A percentile compares a stretch with the other conserved stretches of the same genome.
These are phyloP conservation scores for Lycium barbarum DNA, from an alignment of 257 asterid species.

Conservation along the genomic window DNA sequence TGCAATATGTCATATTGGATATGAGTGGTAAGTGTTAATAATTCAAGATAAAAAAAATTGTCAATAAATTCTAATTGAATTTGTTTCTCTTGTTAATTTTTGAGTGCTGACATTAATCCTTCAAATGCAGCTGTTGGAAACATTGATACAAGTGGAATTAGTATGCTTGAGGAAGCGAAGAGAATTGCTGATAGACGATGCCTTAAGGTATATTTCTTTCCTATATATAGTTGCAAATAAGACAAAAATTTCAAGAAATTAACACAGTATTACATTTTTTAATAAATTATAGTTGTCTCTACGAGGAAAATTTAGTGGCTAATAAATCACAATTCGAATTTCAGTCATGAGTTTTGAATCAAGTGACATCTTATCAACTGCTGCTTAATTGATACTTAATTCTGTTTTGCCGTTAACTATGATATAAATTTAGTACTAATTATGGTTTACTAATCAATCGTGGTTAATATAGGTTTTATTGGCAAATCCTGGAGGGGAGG, in stretches of 20 bases:
- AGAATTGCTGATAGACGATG: conserved; percentile 55
- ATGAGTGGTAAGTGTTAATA: conserved; percentile 64
- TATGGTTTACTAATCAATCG: neutral
- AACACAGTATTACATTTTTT: too few species aligned
- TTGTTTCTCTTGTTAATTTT: neutral
- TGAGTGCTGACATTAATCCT: neutral
- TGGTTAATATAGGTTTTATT: conserved; percentile 55
- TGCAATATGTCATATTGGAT: conserved; percentile 67
- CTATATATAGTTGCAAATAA: too few species aligned
- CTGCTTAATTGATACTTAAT: too few species aligned
- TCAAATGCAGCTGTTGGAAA: conserved; percentile 66
- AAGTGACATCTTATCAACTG: too few species aligned
- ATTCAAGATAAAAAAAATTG: neutral
- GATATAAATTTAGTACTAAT: too few species aligned
- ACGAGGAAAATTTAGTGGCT: too few species aligned
- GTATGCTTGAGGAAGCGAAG: conserved; percentile 70
- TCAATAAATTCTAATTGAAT: neutral
- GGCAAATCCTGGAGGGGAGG: conserved; percentile 79
- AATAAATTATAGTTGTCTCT: too few species aligned
- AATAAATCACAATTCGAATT: neutral
- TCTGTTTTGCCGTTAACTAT: too few species aligned
- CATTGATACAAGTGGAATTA: conserved; percentile 75
- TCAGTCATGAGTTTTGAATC: neutral
- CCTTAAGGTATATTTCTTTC: conserved; percentile 46
- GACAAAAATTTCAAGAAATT: too few species aligned